Evolutionary conservation across 495 filamentous ascomycete genomes (phyloP).

Genomic region (Emericellopsis terricola): DNA sequence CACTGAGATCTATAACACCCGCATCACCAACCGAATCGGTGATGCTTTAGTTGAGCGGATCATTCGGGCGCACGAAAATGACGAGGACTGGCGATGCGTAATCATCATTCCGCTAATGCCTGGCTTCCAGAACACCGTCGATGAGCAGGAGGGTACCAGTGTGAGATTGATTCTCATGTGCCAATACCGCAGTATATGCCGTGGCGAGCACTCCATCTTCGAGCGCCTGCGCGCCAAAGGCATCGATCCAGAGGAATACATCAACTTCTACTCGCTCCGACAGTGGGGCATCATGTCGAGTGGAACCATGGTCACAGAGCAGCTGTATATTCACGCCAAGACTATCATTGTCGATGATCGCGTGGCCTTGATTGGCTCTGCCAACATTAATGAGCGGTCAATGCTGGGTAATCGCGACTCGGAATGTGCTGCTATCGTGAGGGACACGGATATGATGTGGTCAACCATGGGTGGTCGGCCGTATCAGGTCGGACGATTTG

Average conservation of each 20-base stretch:
- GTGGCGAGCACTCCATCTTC: slow-evolving; percentile 86
- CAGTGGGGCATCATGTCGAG: slow-evolving; percentile 85
- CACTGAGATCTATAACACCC: slow-evolving; percentile 69
- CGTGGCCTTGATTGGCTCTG: slow-evolving; percentile 85
- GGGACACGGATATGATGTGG: slow-evolving; percentile 86
- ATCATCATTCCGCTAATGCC: slow-evolving; percentile 93
- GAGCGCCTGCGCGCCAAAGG: slow-evolving; percentile 61
- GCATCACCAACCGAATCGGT: slow-evolving; percentile 84
- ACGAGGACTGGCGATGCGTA: slow-evolving; percentile 85
- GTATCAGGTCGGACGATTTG: slow-evolving; percentile 79
- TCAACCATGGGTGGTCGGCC: slow-evolving; percentile 80
- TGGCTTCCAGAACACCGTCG: slow-evolving; percentile 94
- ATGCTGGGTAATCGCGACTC: slow-evolving; percentile 87
- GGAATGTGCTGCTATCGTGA: slow-evolving; percentile 77
- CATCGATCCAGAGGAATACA: slow-evolving; percentile 93
- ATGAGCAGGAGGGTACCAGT: slow-evolving; percentile 82
- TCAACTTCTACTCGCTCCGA: slow-evolving; percentile 83
- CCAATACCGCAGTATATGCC: slow-evolving; percentile 92
- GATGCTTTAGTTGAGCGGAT: slow-evolving; percentile 91
- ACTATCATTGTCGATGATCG: slow-evolving; percentile 94
- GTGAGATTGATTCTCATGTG: slow-evolving; percentile 94
- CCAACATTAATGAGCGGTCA: slow-evolving; percentile 97
- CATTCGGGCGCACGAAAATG: slow-evolving; percentile 62
- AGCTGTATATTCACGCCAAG: slow-evolving; percentile 97
- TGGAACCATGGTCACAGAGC: slow-evolving; percentile 75